Evolutionary conservation across 1,284 basidiomycete species (phyloP).

Genomic region (Mycena citricolor): DNA sequence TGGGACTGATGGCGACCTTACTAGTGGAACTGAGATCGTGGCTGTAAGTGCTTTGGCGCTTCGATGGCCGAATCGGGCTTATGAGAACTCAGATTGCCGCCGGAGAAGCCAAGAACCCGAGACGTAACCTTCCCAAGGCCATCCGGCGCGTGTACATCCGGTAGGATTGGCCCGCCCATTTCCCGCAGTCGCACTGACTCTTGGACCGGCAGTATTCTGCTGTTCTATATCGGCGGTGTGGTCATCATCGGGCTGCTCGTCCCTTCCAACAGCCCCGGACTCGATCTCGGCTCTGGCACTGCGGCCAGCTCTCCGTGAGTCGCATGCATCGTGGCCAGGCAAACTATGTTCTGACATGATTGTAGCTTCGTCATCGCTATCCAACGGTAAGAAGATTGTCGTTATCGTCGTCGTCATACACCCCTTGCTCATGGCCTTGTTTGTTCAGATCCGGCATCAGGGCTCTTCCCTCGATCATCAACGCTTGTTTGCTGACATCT

Average conservation of each 20-base stretch:
- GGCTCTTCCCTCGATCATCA: constrained; percentile 75
- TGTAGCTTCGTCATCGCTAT: constrained; percentile 75
- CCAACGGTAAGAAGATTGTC: constrained; percentile 71
- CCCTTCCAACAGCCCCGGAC: constrained; percentile 59
- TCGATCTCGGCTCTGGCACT: constrained; percentile 53
- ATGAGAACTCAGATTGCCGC: constrained; percentile 77
- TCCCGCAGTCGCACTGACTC: constrained; percentile 7
- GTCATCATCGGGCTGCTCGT: constrained; percentile 77
- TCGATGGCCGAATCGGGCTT: too few species aligned
- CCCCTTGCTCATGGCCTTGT: too few species aligned
- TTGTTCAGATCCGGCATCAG: constrained; percentile 50
- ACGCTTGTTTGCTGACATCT: constrained; percentile 81
- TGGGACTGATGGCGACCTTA: too few species aligned
- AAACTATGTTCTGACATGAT: neutral
- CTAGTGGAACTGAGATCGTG: constrained; percentile 75
- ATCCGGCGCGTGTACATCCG: constrained; percentile 78
- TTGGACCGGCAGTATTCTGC: constrained; percentile 43
- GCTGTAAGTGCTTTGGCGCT: constrained; percentile 66
- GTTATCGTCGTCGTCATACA: constrained; percentile 36
- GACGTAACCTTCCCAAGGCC: constrained; percentile 64
- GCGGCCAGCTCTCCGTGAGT: constrained; percentile 68
- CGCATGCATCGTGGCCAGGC: neutral
- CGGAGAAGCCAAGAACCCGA: constrained; percentile 71
- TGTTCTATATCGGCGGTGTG: constrained; percentile 67
- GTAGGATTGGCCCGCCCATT: constrained; percentile 5